Base-by-base conservation (phyloP, 176 grass and related monocot species). In the Musa schizocarpa region DNA sequence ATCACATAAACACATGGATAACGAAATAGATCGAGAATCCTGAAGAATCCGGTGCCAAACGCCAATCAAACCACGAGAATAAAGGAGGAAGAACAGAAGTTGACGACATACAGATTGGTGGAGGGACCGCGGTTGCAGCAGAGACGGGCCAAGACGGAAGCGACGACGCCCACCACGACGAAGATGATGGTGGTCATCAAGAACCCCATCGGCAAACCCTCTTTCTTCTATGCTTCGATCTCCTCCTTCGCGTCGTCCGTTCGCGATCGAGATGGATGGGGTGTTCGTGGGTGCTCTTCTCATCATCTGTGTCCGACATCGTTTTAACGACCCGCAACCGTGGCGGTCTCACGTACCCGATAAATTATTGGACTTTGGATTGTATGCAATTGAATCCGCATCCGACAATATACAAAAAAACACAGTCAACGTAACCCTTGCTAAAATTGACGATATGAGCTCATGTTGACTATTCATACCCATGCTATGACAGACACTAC, bases 81-180 rank as follows among this genome's bases (percentile, higher is more conserved):
- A 11, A 51, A 51, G 68, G 68, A 11, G 14, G 65, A 12, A 6
- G 57, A n/a, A 67, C 6, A 43, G 66, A 70, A 70, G 68, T 43
- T 1, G 1, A 51, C 20, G 68, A 9, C 59, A 52, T 79, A 87
- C 85, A 87, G 85, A 83, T 87, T 87, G 76, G 85, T 87, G 72
- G 85, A 87, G 48, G 81, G 76, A 50, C 85, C 85, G 10, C 85
- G 81, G 50, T 83, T 87, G 72, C 85, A 87, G 64, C 85, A 87
- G n/a, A 87, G 76, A 16, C 77, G 81, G 68, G 76, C 72, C 54
- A 57, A 83, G 77, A 75, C 71, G 85, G 81, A 79, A 64, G 85
- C 85, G 71, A 87, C 69, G 54, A 83, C 21, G 24, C 85, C 85
- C 21, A 54, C 72, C 81, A 87, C 63, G 72, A 64, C 53, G 85